Conservation (phyloP, 345 rosid genomes). For the Nasturtium officinale region DNA sequence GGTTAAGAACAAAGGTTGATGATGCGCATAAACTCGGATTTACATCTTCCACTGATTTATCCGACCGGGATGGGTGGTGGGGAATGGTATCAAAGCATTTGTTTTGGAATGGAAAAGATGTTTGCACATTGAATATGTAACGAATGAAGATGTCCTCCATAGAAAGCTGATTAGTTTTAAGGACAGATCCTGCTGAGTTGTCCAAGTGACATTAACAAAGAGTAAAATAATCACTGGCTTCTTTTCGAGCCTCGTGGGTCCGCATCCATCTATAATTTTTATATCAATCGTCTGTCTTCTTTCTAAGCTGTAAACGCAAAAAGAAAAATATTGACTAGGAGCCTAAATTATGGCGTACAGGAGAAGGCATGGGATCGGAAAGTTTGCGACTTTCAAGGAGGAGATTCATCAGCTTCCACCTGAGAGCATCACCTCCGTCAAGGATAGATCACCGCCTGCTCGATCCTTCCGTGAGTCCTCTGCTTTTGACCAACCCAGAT, state of each 20-base stretch:
- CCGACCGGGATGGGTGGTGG: neutral
- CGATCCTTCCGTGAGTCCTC: conserved; percentile 52
- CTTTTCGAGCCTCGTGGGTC: conserved; percentile 24
- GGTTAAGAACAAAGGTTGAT: neutral
- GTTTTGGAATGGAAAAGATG: neutral
- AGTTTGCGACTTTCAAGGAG: conserved; percentile 74
- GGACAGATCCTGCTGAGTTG: conserved; percentile 13
- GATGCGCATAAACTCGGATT: neutral
- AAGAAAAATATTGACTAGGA: neutral
- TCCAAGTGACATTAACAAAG: conserved; percentile 18
- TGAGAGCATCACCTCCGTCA: conserved; percentile 3
- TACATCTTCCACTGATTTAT: neutral
- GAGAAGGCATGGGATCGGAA: conserved; percentile 74
- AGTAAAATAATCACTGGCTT: conserved; percentile 13
- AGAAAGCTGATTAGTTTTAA: neutral
- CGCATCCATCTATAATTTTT: neutral
- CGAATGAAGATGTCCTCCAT: neutral
- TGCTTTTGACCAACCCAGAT: conserved; percentile 46
- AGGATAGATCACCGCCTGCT: conserved; percentile 26
- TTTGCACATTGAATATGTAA: neutral
- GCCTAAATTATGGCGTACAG: conserved; percentile 72
- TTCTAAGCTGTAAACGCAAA: conserved; percentile 17
- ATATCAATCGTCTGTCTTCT: conserved; percentile 12
- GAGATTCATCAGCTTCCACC: conserved; percentile 50
- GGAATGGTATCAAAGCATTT: neutral